Evolutionary conservation across 805 yeast species (phyloP), one percentile per base, ranked within the genome.

Genomic region (Metschnikowia aberdeeniae): DNA sequence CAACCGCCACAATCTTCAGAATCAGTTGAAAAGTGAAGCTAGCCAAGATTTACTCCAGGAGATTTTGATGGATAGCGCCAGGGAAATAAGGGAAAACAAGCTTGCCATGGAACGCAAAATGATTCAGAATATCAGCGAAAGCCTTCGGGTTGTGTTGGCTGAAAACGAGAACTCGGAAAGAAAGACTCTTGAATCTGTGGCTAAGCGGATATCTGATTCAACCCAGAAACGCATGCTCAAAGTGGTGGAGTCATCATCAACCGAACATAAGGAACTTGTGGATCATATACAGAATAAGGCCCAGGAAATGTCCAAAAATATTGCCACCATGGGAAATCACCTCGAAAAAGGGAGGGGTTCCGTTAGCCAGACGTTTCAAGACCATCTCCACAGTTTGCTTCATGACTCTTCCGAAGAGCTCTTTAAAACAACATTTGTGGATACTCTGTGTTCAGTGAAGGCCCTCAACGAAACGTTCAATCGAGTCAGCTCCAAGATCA

Each of bases 131-230:
- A n/a, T 39, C 4, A 17, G 29, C 13, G 35, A 39, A 13, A 31
- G 30, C n/a, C 19, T 39, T 22, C 19, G 29, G 22, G n/a, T 35
- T 8, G 22, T 39, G 24, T 39, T 39, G 36, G 42, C 35, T 2
- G 42, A 39, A 24, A 39, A 39, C 24, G 42, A 39, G 29, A 6
- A 10, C 14, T 12, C 12, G 19, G 32, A 32, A 9, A 27, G 32
- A 14, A 39, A 32, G 22, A 31, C 31, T 5, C 20, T 39, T 24
- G 42, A 39, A 20, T 28, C 42, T 6, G 29, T 39, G 36, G 35
- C 35, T 4, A 39, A 39, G 29, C 24, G 36, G 10, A 31, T 32
- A 9, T 31, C 33, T 19, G 27, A 37, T 5, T 19, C 13, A 6
- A 28, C 29, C 19, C 26, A 37, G n/a, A 24, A 19, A 29, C 40